Conservation (phyloP, 805 yeast genomes). For the Tetrapisispora iriomotensis region DNA sequence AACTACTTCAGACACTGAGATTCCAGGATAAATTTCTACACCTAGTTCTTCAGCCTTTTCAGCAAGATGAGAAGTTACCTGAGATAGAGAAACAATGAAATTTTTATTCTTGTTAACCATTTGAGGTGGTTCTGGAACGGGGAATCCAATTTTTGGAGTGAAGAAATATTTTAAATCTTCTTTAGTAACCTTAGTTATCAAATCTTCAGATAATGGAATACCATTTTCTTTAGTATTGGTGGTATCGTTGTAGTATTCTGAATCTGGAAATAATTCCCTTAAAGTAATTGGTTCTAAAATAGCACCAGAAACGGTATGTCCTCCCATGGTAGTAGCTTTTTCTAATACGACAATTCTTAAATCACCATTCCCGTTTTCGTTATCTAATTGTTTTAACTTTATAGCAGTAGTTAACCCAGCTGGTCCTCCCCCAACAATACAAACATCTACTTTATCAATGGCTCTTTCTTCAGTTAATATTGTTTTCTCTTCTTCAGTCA, state of each 20-base stretch:
- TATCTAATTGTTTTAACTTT: constrained; percentile 73
- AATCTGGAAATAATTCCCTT: constrained; percentile 70
- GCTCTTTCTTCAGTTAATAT: constrained; percentile 57
- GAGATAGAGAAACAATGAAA: constrained; percentile 74
- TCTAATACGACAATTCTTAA: constrained; percentile 83
- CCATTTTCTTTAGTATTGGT: constrained; percentile 33
- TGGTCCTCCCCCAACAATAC: constrained; percentile 97
- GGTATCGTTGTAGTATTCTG: constrained; percentile 28
- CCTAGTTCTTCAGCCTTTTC: constrained; percentile 90
- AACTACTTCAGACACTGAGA: constrained; percentile 71
- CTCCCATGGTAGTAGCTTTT: constrained; percentile 87
- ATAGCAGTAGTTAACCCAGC: constrained; percentile 96
- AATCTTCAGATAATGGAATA: constrained; percentile 68
- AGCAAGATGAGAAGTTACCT: constrained; percentile 70
- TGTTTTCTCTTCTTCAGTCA: constrained; percentile 38
- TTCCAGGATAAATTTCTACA: constrained; percentile 87
- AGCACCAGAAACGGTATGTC: constrained; percentile 89
- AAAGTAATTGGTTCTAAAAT: constrained; percentile 86
- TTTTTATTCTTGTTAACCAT: constrained; percentile 73
- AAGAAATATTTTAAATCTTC: constrained; percentile 63
- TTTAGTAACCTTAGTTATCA: constrained; percentile 61
- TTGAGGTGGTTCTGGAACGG: constrained; percentile 90
- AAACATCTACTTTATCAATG: constrained; percentile 81
- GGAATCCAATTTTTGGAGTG: constrained; percentile 45
- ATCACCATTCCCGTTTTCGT: constrained; percentile 48